A percentile compares a stretch with the other conserved stretches of the same genome.
Evolutionary conservation across 805 yeast genomes (phyloP).

Genomic region (Metschnikowia kunwiensis): DNA sequence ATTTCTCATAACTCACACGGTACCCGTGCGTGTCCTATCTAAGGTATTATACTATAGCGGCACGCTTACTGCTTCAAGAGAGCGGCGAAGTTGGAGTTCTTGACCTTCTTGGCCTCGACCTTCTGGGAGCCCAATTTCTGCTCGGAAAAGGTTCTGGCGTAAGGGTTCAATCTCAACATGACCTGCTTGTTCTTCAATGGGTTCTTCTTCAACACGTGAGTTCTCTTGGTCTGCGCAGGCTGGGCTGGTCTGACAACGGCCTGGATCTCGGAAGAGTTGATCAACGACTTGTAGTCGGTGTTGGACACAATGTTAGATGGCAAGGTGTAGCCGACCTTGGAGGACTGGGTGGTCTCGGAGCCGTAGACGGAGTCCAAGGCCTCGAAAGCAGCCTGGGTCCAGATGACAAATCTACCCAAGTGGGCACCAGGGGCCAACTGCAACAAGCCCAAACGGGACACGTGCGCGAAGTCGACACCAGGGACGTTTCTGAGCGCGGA

Average conservation of each 20-base stretch:
- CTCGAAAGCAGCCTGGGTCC: slow-evolving; percentile 99
- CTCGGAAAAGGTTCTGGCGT: slow-evolving; percentile 95
- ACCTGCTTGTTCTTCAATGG: slow-evolving; percentile 98
- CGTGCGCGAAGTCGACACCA: slow-evolving; percentile 98
- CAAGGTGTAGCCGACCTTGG: slow-evolving; percentile 86
- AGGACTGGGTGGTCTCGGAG: slow-evolving; percentile 77
- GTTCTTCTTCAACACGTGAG: slow-evolving; percentile 89
- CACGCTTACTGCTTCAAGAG: slow-evolving; percentile 52
- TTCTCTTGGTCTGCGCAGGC: slow-evolving; percentile 91
- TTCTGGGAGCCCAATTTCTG: slow-evolving; percentile 85
- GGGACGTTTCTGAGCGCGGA: slow-evolving; percentile 99
- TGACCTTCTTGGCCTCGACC: slow-evolving; percentile 58
- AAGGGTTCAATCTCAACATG: slow-evolving; percentile 97
- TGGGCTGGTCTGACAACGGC: slow-evolving; percentile 96
- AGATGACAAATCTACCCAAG: slow-evolving; percentile 98
- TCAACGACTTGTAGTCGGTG: slow-evolving; percentile 94
- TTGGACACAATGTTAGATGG: slow-evolving; percentile 93
- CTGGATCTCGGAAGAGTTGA: slow-evolving; percentile 99
- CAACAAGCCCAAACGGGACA: slow-evolving; percentile 86
- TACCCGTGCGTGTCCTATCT: background rate
- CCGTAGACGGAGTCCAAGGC: slow-evolving; percentile 97
- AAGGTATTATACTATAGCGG: background rate
- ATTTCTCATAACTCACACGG: slow-evolving; percentile 11
- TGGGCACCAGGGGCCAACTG: slow-evolving; percentile 99
- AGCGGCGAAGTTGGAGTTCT: slow-evolving; percentile 68